These are phyloP conservation scores for Breynia disticha DNA, from an alignment of 441 rosid genomes.

Conservation along the genomic window DNA sequence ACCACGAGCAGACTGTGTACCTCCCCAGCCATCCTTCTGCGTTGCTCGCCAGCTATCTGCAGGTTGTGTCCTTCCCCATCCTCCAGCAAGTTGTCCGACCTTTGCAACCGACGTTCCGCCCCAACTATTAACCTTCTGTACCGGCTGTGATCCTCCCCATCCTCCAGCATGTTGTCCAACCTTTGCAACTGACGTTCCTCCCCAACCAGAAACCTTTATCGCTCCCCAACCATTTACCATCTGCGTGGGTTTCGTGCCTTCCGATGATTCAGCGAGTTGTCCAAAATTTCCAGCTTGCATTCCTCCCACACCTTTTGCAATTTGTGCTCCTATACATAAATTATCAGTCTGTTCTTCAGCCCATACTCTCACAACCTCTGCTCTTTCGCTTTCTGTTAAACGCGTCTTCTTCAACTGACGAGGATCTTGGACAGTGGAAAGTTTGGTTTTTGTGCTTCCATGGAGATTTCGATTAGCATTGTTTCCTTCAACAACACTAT, in stretches of 20 bases:
- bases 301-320: background rate
- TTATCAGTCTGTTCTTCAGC: background rate
- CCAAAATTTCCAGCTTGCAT: background rate
- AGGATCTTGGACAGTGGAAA: background rate
- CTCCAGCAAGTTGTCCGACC: background rate
- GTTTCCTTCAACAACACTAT: background rate
- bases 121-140: background rate
- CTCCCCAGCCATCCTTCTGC: conserved; percentile 4
- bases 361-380: conserved; percentile 5
- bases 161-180: background rate
- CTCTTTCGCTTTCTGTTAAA: conserved; percentile 1
- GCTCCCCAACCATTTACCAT: background rate
- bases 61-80: conserved; percentile 5
- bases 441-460: background rate
- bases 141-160: background rate
- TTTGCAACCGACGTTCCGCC: background rate
- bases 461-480: background rate
- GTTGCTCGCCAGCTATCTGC: background rate
- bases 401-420: conserved; percentile 13
- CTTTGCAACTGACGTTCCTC: too few species aligned
- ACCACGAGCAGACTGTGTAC: conserved; percentile 2
- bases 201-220: too few species aligned
- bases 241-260: background rate
- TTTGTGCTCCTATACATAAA: background rate
- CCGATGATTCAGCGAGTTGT: background rate